phyloP scores from a whole-genome alignment of 371 early-diverging fungal species.

The Paramicrosporidium saccamoebae region DNA sequence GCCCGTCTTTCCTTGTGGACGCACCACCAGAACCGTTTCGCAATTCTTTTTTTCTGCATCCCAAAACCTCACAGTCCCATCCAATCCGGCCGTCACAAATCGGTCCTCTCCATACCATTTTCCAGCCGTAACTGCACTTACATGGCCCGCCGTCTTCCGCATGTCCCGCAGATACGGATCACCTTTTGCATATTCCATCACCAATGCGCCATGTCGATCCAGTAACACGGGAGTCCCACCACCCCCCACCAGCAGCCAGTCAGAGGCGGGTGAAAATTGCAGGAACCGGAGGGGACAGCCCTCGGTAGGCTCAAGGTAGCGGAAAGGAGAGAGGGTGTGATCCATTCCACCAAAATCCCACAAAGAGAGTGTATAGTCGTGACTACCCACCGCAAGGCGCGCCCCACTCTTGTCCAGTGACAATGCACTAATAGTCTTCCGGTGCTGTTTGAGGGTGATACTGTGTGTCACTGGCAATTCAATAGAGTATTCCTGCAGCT shows the following conservation, averaged over 20 bases:
- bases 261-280: conserved; percentile 35
- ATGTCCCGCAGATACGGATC: conserved; percentile 73
- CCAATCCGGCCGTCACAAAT: conserved; percentile 45
- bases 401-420: conserved; percentile 48
- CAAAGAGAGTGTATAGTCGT: conserved; percentile 39
- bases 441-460: conserved; percentile 2
- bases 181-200: conserved; percentile 44
- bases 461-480: conserved; percentile 2
- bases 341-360: conserved; percentile 83
- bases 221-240: conserved; percentile 31
- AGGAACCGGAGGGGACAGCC: conserved; percentile 57
- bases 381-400: conserved; percentile 37
- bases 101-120: conserved; percentile 44
- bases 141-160: conserved; percentile 56
- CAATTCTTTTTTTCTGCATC: conserved; percentile 35
- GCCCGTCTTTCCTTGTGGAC: conserved; percentile 27
- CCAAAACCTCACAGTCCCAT: conserved; percentile 69
- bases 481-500: neutral
- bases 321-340: conserved; percentile 26
- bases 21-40: conserved; percentile 32
- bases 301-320: conserved; percentile 36
- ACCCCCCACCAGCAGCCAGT: conserved; percentile 36
- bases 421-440: conserved; percentile 31
- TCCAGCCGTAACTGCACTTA: conserved; percentile 32
- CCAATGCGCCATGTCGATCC: conserved; percentile 31